Evolutionary conservation across 441 rosid genomes (phyloP), one percentile per base, ranked within the genome.

Genomic region (Adansonia gregorii): DNA sequence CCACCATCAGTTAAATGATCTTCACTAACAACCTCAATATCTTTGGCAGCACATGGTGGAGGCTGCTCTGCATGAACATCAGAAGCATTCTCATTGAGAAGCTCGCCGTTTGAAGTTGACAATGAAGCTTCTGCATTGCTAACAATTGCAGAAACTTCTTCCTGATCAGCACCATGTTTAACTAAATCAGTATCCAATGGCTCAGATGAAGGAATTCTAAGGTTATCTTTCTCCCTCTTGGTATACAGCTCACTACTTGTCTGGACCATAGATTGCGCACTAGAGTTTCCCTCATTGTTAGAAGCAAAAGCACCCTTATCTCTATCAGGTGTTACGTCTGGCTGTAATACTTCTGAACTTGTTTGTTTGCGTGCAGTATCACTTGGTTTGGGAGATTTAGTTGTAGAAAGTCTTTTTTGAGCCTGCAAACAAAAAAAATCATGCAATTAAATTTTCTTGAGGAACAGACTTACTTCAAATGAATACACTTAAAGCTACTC

Each of bases 341-440:
- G 54, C 66, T 85, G 85, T 73, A 85, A 75, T 59, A 80, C 82
- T 70, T 77, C 80, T 68, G 79, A 68, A 74, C 60, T 74, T 74
- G 78, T 67, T 73, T 80, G 88, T 61, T 89, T 92, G 73, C 71
- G 65, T 74, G 76, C 60, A 76, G 78, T 24, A 80, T 82, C 86
- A 80, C 78, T 80, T 73, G 77, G 70, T 24, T 67, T 84, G 61
- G 83, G 79, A 78, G 87, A 80, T 79, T 86, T 86, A 14, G 84
- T 87, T 56, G 78, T 35, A 52, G 90, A 78, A 59, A 76, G 78
- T 75, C 77, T 85, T 83, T 88, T 89, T 60, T 85, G 85, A 81
- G 87, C 92, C 97, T 93, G 84, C 72, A 84, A 79, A 78, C 56
- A 79, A 79, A 80, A 54, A 71, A 82, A 84, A 46, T 45, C 68